Base-by-base conservation (phyloP, 1,284 basidiomycete species). In the Cystobasidium pallidum region DNA sequence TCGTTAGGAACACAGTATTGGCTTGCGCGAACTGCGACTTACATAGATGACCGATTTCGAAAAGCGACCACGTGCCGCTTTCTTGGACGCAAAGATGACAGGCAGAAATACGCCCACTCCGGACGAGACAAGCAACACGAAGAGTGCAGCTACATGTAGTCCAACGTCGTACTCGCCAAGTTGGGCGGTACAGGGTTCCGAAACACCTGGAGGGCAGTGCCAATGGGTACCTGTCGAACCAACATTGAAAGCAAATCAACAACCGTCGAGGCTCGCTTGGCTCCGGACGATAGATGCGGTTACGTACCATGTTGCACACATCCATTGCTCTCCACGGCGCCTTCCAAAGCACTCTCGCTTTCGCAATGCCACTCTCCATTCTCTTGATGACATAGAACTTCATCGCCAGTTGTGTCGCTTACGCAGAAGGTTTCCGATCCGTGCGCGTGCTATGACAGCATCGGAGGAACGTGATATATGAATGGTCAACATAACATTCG, bases 131-230 rank as follows among this genome's bases (percentile, higher is more conserved):
- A 73, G 66, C 21, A 73, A 76, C 58, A 79, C 76, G 70, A 84
- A 84, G 67, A 84, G 75, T 0, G 82, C 74, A 4, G 77, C 83
- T 47, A 84, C 80, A 75, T 84, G 83, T 4, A 84, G 75, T 7
- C 75, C 75, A 61, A 82, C 75, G 70, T 83, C 77, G 80, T 82
- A 84, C 21, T 76, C 66, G 6, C 77, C 77, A 6, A 70, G 49
- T 10, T 58, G 55, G 15, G 58, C 57, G 13, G 57, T 55, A 28
- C 67, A 70, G 19, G 67, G 67, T 30, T 55, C 57, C 3, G 67
- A 32, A 2, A 70, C 67, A 15, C 67, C 67, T 61, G 30, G 41
- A 17, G 67, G 67, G 28, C 67, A 70, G 26, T 70, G 67, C 57
- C 58, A 70, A 34, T 70, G 67, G n/a, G 67, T 70, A 19, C 62